Evolutionary conservation across 768 basidiomycete genomes (phyloP), one percentile per base, ranked within the genome.

Genomic region (Suillus weaverae): DNA sequence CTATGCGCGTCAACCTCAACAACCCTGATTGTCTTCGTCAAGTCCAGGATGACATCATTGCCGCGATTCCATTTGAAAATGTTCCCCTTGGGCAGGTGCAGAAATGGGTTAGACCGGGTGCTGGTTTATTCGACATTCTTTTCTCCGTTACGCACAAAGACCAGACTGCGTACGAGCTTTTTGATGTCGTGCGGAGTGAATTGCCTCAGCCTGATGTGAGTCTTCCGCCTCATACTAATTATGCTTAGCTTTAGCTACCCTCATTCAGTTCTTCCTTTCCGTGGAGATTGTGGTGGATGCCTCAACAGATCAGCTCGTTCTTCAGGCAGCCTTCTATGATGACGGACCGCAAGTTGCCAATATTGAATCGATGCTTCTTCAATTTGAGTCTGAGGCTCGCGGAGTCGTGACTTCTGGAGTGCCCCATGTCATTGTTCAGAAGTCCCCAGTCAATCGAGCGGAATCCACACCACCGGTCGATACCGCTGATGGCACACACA

Each of bases 121-220:
- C 59, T 8, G 55, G 64, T 10, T 64, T 77, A 26, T 73, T 77
- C 50, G 76, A 77, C 44, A 71, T 73, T 35, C 50, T 78, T 41
- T 78, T 77, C 57, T 76, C 74, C 1, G 70, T 77, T 38, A 73
- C 63, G 6, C n/a, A 68, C 51, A 69, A 72, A 62, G 72, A 77
- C 33, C 62, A 66, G 11, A 67, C 53, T n/a, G 55, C 36, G 16
- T 70, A 66, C 63, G 54, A 64, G 4, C 30, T 68, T 16, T 76
- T 74, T 73, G 64, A 70, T 10, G 54, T 78, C 20, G 33, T 71
- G 22, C 68, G 68, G 36, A 78, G 75, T 43, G 74, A 75, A 59
- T 65, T 75, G 30, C 70, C 74, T 7, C 74, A 74, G 60, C 73
- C 76, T 35, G 76, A 77, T 39, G 76, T 77, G 61, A 65, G 76